phyloP scores from a whole-genome alignment of 169 alveolate genomes.

The Eimeria falciformis region DNA sequence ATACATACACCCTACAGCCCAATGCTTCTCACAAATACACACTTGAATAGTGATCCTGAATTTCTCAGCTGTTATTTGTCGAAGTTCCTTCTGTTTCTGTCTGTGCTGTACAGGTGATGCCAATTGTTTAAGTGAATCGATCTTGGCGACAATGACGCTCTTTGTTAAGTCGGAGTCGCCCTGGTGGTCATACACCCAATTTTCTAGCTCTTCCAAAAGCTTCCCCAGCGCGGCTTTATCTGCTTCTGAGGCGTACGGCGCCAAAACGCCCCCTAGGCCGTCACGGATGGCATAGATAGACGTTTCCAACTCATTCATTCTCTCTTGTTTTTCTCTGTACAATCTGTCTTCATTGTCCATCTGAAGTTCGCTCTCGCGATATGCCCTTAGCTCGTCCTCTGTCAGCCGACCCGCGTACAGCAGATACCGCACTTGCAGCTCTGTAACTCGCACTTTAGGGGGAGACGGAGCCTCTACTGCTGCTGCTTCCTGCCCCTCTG shows the following conservation, averaged over 20 bases:
- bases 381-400: constrained; percentile 14
- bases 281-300: constrained; percentile 76
- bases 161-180: constrained; percentile 74
- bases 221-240: not conserved
- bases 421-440: constrained; percentile 22
- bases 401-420: constrained; percentile 23
- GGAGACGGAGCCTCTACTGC: not conserved
- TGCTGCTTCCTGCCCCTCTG: not conserved
- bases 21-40: not conserved
- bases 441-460: not conserved
- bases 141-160: constrained; percentile 71
- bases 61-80: not conserved
- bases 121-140: constrained; percentile 40
- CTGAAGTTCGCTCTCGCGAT: constrained; percentile 72
- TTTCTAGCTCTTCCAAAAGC: constrained; percentile 74
- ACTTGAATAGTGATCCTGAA: not conserved
- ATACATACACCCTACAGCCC: not conserved
- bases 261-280: not conserved
- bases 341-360: constrained; percentile 80
- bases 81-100: not conserved
- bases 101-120: constrained; percentile 1
- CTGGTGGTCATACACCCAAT: constrained; percentile 78
- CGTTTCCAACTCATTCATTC: constrained; percentile 81
- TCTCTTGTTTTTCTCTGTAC: constrained; percentile 78
- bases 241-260: constrained; percentile 10